Evolutionary conservation across 441 rosid species (phyloP), one percentile per base, ranked within the genome.

Genomic region (Syzygium malaccense): DNA sequence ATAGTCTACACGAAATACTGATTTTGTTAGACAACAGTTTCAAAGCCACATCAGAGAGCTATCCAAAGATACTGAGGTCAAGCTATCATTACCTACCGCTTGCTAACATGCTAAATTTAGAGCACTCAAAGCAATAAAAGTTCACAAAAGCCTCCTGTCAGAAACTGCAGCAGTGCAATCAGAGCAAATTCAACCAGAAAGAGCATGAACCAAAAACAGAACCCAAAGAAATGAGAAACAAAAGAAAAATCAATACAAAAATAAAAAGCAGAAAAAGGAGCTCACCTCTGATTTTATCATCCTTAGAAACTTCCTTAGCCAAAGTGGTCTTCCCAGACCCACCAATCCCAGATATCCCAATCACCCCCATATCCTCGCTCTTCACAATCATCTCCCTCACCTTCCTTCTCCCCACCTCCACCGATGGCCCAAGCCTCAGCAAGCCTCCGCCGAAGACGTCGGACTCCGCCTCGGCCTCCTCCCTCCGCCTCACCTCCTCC

Each of bases 321-420:
- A 97, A 90, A 85, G 99, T 96, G 17, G 99, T 96, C 86, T 97
- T 97, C 2, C 99, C 99, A 0, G 96, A 96, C 54, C 98, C 99
- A 2, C 98, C 99, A 89, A 96, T 96, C 7, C 99, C 99, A 88
- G 88, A 86, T 66, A 96, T 96, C 71, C 97, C 99, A 55, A 95
- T 75, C 85, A 96, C 86, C 49, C 88, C 89, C 48, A 89, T 86
- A 86, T 87, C 89, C 5, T 95, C 93, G 32, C 91, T 87, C 41
- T 62, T 93, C 23, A 93, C 90, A 30, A 97, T 28, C 98, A 94
- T 93, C 91, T 95, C 96, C 92, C 96, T 94, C 84, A 96, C 97
- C 80, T 92, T 93, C 88, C 45, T 93, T 94, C 93, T 96, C 15
- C 97, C 99, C 28, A 92, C 88, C 89, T 94, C 94, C 90, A 96